A percentile compares a stretch with the other conserved stretches of the same genome.
Conservation (phyloP, 306 rosid genomes). For the barrel medic (Medicago truncatula) region DNA sequence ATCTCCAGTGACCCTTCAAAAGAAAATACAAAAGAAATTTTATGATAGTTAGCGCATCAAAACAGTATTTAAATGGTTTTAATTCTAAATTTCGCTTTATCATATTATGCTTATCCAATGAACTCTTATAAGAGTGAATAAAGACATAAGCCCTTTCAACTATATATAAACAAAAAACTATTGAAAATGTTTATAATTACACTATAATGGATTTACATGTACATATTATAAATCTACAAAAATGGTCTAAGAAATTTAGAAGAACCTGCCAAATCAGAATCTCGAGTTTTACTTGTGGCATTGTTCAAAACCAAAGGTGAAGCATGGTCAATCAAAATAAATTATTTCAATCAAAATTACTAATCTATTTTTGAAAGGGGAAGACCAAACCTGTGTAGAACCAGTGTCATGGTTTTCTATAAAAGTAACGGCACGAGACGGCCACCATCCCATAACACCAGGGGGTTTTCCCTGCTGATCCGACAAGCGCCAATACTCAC, state of each 20-base stretch:
- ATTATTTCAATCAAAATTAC: constrained; percentile 27
- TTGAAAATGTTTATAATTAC: background rate
- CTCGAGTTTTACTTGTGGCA: background rate
- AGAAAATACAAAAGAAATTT: constrained; percentile 36
- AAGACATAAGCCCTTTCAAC: constrained; percentile 12
- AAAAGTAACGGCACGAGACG: constrained; percentile 97
- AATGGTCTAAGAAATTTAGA: too few relatives aligned
- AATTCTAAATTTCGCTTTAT: background rate
- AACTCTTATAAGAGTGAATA: background rate
- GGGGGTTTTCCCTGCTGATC: constrained; percentile 94
- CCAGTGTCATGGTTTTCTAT: constrained; percentile 99
- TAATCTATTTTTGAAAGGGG: constrained; percentile 19
- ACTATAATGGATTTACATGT: constrained; percentile 4
- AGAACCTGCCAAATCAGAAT: background rate
- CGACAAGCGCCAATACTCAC: constrained; percentile 98
- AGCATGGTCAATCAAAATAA: background rate
- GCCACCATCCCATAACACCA: constrained; percentile 99
- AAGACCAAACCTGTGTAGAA: constrained; percentile 86
- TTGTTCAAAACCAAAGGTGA: constrained; percentile 8
- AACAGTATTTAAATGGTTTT: constrained; percentile 4
- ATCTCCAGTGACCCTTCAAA: constrained; percentile 98
- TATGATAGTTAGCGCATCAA: constrained; percentile 7
- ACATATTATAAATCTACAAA: too few relatives aligned
- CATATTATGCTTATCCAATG: constrained; percentile 4
- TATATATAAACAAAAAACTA: background rate